Percentiles rank a stretch among this genome's conserved stretches.
Evolutionary conservation across 306 rosid genomes (phyloP).

Genomic region (Cercis canadensis): DNA sequence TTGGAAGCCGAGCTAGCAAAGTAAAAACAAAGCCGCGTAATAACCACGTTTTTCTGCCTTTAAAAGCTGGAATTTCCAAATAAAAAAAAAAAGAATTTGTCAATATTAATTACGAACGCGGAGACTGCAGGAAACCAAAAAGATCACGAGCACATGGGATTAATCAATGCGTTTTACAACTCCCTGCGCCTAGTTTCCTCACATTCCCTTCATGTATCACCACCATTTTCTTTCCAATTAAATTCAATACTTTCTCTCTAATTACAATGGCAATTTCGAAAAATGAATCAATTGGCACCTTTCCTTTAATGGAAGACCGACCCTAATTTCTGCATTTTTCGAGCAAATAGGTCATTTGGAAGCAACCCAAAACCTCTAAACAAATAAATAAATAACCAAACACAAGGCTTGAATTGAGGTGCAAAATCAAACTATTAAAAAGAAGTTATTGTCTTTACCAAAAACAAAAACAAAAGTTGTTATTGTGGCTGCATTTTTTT

Average conservation of each 20-base stretch:
- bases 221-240: background rate
- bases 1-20: background rate
- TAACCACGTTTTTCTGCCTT: constrained; percentile 45
- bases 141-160: constrained; percentile 55
- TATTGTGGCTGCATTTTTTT: no score
- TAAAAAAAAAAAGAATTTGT: background rate
- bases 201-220: constrained; percentile 53
- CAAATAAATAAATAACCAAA: no score
- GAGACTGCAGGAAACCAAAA: constrained; percentile 34
- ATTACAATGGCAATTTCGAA: background rate
- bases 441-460: no score
- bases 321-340: no score
- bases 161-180: constrained; percentile 58
- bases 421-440: no score
- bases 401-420: no score
- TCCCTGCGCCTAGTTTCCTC: constrained; percentile 35
- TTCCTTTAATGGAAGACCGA: no score
- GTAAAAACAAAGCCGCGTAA: constrained; percentile 36
- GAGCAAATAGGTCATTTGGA: no score
- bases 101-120: constrained; percentile 43
- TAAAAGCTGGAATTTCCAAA: constrained; percentile 21
- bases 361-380: no score
- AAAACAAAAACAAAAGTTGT: no score
- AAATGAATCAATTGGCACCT: no score
- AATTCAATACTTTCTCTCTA: background rate